A percentile compares a stretch with the other conserved stretches of the same genome.
phyloP scores from a whole-genome alignment of 2,329 filamentous ascomycete genomes.

The Apiospora hydei region DNA sequence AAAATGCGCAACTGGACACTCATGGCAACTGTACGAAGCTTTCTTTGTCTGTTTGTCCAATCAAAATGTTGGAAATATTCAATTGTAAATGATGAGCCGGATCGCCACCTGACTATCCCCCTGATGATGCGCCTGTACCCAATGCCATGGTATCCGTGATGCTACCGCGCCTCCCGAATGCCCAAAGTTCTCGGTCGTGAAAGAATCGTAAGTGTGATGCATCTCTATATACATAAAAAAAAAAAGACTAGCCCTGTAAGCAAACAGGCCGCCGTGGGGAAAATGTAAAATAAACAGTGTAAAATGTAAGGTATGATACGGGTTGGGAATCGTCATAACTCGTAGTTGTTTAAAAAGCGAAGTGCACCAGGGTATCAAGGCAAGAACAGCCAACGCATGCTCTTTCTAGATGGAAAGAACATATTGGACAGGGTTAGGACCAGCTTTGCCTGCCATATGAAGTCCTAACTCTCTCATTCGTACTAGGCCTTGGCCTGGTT shows the following conservation, averaged over 20 bases:
- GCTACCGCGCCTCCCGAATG: conserved; percentile 22
- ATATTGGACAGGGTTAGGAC: conserved; percentile 69
- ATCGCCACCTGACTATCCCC: conserved; percentile 28
- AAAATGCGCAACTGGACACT: background rate
- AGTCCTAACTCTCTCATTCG: conserved; percentile 93
- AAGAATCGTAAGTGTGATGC: conserved; percentile 21
- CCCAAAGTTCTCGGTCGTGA: conserved; percentile 17
- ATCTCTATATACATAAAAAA: conserved; percentile 23
- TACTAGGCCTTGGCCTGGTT: conserved; percentile 87
- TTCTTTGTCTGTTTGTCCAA: background rate
- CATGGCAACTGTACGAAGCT: background rate
- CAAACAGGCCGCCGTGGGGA: conserved; percentile 26
- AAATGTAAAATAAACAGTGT: conserved; percentile 28
- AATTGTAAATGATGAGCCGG: conserved; percentile 28
- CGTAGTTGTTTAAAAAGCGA: background rate
- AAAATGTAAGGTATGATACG: conserved; percentile 6
- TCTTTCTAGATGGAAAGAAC: conserved; percentile 72
- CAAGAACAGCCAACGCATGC: background rate
- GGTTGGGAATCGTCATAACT: conserved; percentile 11
- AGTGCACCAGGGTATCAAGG: background rate
- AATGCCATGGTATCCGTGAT: conserved; percentile 29
- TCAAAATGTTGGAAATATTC: conserved; percentile 22
- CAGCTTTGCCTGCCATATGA: conserved; percentile 82
- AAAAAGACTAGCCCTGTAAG: background rate
- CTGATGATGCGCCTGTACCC: conserved; percentile 15